Evolutionary conservation across 805 yeast species (phyloP).

Genomic region (Saccharomycopsis capsularis): DNA sequence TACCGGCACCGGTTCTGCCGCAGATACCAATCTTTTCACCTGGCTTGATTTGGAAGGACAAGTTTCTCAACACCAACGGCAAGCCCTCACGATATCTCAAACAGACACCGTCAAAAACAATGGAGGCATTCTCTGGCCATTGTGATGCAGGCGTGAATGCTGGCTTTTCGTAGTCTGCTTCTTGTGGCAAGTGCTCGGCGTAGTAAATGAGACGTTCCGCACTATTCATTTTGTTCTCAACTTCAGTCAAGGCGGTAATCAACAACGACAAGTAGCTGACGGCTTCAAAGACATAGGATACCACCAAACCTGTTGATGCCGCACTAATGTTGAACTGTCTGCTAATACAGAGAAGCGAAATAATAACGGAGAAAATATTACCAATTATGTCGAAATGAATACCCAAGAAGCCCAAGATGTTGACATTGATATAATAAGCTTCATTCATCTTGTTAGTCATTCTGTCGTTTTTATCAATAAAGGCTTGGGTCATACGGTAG

Average conservation of each 20-base stretch:
- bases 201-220: constrained; percentile 62
- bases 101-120: constrained; percentile 49
- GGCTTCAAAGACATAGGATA: constrained; percentile 54
- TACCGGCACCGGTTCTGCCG: constrained; percentile 70
- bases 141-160: constrained; percentile 39
- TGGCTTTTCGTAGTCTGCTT: constrained; percentile 45
- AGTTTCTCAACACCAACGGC: constrained; percentile 57
- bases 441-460: constrained; percentile 59
- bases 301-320: constrained; percentile 60
- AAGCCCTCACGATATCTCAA: constrained; percentile 57
- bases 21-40: constrained; percentile 59
- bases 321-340: constrained; percentile 54
- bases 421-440: constrained; percentile 43
- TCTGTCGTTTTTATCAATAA: constrained; percentile 38
- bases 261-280: constrained; percentile 51
- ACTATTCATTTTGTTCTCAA: constrained; percentile 55
- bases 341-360: constrained; percentile 53
- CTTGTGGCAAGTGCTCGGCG: constrained; percentile 58
- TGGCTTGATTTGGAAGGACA: constrained; percentile 41
- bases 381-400: constrained; percentile 74
- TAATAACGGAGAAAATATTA: constrained; percentile 43
- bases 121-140: constrained; percentile 63
- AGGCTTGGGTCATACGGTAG: constrained; percentile 41
- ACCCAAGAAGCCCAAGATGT: constrained; percentile 31
- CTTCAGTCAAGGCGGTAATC: constrained; percentile 58